Conservation (phyloP, 345 rosid species). For the Pseudoturritis turrita region DNA sequence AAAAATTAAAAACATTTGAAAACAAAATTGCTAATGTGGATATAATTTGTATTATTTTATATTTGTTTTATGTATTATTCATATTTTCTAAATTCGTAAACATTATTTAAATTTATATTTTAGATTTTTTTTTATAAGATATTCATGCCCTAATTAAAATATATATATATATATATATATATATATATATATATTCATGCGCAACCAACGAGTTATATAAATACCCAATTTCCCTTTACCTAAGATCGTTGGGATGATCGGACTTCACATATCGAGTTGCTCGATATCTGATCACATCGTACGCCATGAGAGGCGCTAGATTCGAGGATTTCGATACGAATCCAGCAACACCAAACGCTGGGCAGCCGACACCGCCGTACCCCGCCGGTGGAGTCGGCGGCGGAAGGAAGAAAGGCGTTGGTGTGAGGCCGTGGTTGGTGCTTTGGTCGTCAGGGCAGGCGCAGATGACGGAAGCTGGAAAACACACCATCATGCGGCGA, state of each 20-base stretch:
- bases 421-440: constrained; percentile 68
- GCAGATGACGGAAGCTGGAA: constrained; percentile 58
- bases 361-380: constrained; percentile 16
- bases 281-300: not conserved
- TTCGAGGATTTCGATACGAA: constrained; percentile 40
- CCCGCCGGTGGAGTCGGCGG: constrained; percentile 16
- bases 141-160: no score
- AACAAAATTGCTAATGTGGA: no score
- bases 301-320: constrained; percentile 38
- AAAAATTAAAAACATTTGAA: no score
- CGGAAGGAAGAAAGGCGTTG: constrained; percentile 58
- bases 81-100: no score
- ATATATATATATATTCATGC: no score
- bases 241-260: not conserved
- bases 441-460: constrained; percentile 56
- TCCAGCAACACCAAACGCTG: constrained; percentile 29
- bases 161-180: no score
- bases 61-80: no score
- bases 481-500: constrained; percentile 88
- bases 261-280: not conserved
- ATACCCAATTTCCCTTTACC: not conserved
- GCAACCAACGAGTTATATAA: no score
- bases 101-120: no score
- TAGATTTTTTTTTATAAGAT: no score
- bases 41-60: no score